Conservation (phyloP, 1,139 yeast genomes). For the Scheffersomyces illinoinensis region DNA sequence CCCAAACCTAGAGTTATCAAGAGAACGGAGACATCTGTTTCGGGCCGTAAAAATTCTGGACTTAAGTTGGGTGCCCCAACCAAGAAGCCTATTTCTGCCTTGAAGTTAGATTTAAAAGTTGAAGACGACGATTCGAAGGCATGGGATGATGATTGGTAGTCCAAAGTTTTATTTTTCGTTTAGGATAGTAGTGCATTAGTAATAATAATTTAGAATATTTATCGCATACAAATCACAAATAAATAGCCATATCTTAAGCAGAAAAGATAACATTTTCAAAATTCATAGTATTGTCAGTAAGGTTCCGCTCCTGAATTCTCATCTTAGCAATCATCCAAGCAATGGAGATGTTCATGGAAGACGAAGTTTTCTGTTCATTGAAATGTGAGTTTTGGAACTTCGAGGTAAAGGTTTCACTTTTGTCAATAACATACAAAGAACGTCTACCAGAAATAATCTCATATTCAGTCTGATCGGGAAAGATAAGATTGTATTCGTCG, state of each 20-base stretch:
- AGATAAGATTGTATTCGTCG: neutral
- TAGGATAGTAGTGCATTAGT: neutral
- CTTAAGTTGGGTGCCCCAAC: slow-evolving; percentile 30
- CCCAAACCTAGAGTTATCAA: slow-evolving; percentile 7
- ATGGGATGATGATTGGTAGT: slow-evolving; percentile 48
- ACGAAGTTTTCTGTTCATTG: neutral
- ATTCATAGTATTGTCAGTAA: neutral
- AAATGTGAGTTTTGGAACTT: neutral
- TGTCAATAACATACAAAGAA: neutral
- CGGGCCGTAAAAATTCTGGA: slow-evolving; percentile 22
- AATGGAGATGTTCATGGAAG: slow-evolving; percentile 1
- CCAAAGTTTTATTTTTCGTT: slow-evolving; percentile 2
- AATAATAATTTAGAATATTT: neutral
- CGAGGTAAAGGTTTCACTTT: neutral
- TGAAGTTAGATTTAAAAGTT: slow-evolving; percentile 40
- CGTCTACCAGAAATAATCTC: neutral
- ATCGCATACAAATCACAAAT: neutral
- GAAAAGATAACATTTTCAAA: neutral
- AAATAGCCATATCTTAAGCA: neutral
- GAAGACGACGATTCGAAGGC: slow-evolving; percentile 49
- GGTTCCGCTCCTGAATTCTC: slow-evolving; percentile 4
- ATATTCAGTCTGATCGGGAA: neutral
- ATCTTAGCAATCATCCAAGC: slow-evolving; percentile 6
- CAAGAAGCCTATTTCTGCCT: slow-evolving; percentile 24
- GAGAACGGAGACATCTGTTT: slow-evolving; percentile 14